These are phyloP conservation scores for Botrytis tulipae DNA, from an alignment of 2,329 filamentous ascomycete species.

Conservation along the genomic window DNA sequence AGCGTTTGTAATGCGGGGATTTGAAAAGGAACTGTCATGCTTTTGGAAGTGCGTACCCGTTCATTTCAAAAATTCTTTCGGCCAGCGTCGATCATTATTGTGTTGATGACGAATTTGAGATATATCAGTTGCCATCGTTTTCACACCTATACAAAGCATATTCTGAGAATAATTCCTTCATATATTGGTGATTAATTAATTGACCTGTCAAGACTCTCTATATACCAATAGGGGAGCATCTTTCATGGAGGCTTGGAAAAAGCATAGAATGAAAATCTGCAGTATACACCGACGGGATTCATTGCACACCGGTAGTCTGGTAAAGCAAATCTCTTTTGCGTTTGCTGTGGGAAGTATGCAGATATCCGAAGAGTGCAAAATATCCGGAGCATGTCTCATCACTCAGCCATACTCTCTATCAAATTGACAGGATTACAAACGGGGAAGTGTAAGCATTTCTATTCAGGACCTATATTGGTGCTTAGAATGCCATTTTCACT, in stretches of 20 bases:
- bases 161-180: too few species aligned
- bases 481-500: neutral
- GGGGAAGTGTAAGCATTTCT: neutral
- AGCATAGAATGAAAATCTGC: too few species aligned
- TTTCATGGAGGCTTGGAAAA: neutral
- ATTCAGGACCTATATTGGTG: neutral
- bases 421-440: neutral
- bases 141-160: too few species aligned
- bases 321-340: neutral
- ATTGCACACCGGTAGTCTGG: neutral
- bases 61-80: neutral
- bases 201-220: neutral
- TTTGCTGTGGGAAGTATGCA: neutral
- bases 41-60: neutral
- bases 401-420: neutral
- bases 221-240: neutral
- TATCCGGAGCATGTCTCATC: neutral
- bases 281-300: neutral
- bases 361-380: neutral
- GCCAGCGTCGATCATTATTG: too few species aligned
- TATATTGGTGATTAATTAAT: neutral
- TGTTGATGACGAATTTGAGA: too few species aligned
- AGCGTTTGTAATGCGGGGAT: neutral
- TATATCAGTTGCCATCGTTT: too few species aligned
- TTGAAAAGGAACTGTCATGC: neutral